These are phyloP conservation scores for Vaccinium vitisidaea DNA, from an alignment of 148 eudicot species.

Conservation along the genomic window DNA sequence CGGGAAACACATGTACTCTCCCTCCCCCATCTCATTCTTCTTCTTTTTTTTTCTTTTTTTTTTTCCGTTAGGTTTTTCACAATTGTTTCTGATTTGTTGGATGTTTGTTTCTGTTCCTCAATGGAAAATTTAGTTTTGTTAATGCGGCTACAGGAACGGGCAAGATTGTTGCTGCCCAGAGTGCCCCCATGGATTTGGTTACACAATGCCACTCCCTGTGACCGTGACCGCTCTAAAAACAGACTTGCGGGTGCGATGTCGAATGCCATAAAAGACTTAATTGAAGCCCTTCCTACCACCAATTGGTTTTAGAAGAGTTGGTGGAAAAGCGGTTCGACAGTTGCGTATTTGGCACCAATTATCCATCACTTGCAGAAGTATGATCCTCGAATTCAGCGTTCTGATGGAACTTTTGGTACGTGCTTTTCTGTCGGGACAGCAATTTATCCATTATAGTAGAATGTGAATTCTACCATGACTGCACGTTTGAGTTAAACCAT, in stretches of 20 bases:
- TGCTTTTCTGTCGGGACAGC: not conserved
- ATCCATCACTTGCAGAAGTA: slow-evolving; percentile 74
- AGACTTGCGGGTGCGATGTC: too few relatives aligned
- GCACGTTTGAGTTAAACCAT: not conserved
- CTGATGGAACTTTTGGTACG: slow-evolving; percentile 93
- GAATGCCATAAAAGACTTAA: too few relatives aligned
- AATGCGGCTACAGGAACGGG: slow-evolving; percentile 98
- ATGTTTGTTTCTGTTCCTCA: slow-evolving; percentile 30
- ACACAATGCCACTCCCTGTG: too few relatives aligned
- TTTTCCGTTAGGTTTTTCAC: not conserved
- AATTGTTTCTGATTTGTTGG: slow-evolving; percentile 4
- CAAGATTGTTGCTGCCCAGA: slow-evolving; percentile 79
- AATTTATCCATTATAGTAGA: not conserved
- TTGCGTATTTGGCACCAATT: slow-evolving; percentile 87
- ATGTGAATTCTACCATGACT: not conserved
- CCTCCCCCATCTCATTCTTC: not conserved
- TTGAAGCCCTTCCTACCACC: too few relatives aligned
- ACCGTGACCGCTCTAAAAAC: too few relatives aligned
- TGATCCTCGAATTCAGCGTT: slow-evolving; percentile 60
- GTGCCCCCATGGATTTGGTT: too few relatives aligned
- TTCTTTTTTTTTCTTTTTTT: not conserved
- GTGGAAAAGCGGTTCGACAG: too few relatives aligned
- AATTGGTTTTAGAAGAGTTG: too few relatives aligned
- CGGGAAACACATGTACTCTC: slow-evolving; percentile 78
- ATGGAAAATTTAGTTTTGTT: slow-evolving; percentile 60